Base-by-base conservation (phyloP, 805 yeast species). In the Schizosaccharomyces osmophilus region DNA sequence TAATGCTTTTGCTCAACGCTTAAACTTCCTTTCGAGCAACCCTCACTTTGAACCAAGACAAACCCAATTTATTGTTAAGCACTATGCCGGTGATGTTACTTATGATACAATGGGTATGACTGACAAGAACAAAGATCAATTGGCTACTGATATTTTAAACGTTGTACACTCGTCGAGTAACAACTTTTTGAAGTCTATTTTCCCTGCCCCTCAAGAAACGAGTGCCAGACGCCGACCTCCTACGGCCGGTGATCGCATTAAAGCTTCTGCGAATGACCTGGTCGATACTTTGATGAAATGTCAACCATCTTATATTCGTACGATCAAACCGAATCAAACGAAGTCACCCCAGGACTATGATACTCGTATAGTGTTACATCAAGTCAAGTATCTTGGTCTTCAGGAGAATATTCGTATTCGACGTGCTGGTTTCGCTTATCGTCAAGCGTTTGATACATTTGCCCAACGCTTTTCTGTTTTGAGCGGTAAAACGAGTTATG, bases 31-130 rank as follows among this genome's bases (percentile, higher is more conserved):
- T 63, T 76, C 88, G 5, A 72, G 79, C 26, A 89, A 88, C 71
- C 84, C 86, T 29, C 94, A 93, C 71, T 88, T 93, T 69, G 96
- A 89, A 68, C 79, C 85, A 67, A 82, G 98, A 69, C 82, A 85
- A 64, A 79, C 83, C 42, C 90, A 93, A 71, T 93, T 93, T 66
- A 75, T 93, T 62, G 81, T 93, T 69, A 89, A 87, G 73, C 99
- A 93, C 73, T 93, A 93, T 74, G 99, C 99, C 26, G 98, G 98
- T 69, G 98, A 93, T 74, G 99, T 93, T 59, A 85, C 88, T 13
- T 93, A 93, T 69, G 95, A 89, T 64, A 82, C 89, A 61, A 74
- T 77, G 39, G 84, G 85, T 5, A 88, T 93, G 86, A 93, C 98
- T 2, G 97, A 93, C 72, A 93, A 93, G 73, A 93, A 93, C 72